Conservation (phyloP, 228 moss, liverwort and hornwort genomes). For the Sphagnum fallax region DNA sequence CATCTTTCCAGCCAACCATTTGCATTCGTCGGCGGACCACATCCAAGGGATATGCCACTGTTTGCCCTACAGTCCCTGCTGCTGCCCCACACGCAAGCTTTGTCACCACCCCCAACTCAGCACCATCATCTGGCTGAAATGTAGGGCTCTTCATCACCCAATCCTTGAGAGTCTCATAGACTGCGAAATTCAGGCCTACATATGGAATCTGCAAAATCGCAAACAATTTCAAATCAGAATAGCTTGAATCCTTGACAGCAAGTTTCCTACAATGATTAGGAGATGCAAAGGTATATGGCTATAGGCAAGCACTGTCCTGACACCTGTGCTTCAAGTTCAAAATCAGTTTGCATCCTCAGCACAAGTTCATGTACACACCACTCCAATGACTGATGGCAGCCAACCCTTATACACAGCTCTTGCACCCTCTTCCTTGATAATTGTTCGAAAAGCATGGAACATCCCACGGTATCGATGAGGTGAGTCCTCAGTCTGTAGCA, state of each 20-base stretch:
- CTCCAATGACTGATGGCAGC: constrained; percentile 98
- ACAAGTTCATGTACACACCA: constrained; percentile 28
- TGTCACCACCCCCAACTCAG: constrained; percentile 75
- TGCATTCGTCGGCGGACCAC: constrained; percentile 92
- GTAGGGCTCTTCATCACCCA: constrained; percentile 77
- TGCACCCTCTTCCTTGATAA: constrained; percentile 70
- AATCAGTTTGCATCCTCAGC: no score
- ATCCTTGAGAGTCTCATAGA: constrained; percentile 95
- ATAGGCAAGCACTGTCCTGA: no score
- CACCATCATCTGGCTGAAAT: constrained; percentile 58
- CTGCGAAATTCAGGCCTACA: constrained; percentile 92
- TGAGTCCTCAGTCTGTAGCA: constrained; percentile 63
- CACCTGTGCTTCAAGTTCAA: no score
- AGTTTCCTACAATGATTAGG: no score
- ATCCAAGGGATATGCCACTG: constrained; percentile 93
- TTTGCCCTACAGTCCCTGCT: constrained; percentile 95
- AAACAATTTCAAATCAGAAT: not conserved
- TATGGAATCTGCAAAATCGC: constrained; percentile 70
- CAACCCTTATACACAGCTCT: constrained; percentile 92
- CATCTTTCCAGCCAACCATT: constrained; percentile 98
- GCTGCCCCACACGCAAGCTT: constrained; percentile 96
- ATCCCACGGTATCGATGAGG: constrained; percentile 85
- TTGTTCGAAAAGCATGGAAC: constrained; percentile 80
- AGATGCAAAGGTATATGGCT: no score
- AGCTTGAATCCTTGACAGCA: no score